These are phyloP conservation scores for Leucosporidium yakuticum DNA, from an alignment of 768 basidiomycete genomes.

Conservation along the genomic window DNA sequence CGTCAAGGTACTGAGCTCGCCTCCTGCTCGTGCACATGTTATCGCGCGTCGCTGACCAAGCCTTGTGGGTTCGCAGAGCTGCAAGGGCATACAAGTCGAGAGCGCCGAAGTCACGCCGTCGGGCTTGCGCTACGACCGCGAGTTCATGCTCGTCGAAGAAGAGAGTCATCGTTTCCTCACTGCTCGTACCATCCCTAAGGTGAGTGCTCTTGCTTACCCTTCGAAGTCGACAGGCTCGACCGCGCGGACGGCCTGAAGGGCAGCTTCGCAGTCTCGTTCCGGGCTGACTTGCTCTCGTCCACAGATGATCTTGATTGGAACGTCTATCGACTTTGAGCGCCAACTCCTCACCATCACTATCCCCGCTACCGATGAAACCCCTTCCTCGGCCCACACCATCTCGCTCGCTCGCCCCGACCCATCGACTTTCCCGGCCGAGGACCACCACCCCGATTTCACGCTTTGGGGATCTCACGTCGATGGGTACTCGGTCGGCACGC, in stretches of 20 bases:
- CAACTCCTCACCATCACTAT: slow-evolving; percentile 22
- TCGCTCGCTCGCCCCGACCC: slow-evolving; percentile 20
- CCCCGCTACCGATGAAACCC: neutral
- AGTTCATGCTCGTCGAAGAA: slow-evolving; percentile 34
- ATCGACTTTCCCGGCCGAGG: slow-evolving; percentile 4
- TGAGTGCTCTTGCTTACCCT: neutral
- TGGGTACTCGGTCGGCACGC: slow-evolving; percentile 19
- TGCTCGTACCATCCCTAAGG: slow-evolving; percentile 26
- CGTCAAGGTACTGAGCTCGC: too few species aligned
- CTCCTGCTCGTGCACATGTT: too few species aligned
- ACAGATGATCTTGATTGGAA: slow-evolving; percentile 32
- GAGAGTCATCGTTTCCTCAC: slow-evolving; percentile 28
- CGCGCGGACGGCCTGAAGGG: too few species aligned
- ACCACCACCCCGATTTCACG: slow-evolving; percentile 12
- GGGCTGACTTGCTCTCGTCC: too few species aligned
- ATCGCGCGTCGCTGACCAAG: too few species aligned
- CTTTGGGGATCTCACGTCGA: slow-evolving; percentile 26
- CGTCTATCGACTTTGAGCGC: slow-evolving; percentile 10
- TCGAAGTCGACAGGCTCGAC: too few species aligned
- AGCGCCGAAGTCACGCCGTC: too few species aligned
- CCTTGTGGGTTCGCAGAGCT: too few species aligned
- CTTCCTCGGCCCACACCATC: neutral
- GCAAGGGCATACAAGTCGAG: too few species aligned
- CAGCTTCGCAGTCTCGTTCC: too few species aligned
- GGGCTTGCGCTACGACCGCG: slow-evolving; percentile 21